Evolutionary conservation across 441 rosid species (phyloP).

Genomic region (Populus hybrid): DNA sequence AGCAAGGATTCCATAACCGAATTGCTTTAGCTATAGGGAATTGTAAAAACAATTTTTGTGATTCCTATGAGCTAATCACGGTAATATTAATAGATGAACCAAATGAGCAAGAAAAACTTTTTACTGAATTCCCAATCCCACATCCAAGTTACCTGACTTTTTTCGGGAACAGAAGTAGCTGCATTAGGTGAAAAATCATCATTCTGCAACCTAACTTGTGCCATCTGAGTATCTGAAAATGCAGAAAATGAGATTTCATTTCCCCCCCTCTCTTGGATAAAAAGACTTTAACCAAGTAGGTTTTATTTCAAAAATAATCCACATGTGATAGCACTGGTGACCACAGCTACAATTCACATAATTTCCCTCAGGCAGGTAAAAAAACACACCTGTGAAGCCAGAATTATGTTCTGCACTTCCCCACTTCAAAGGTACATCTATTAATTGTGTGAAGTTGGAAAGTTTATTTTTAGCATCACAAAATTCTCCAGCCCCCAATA

Average conservation of each 20-base stretch:
- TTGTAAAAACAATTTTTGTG: background rate
- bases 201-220: conserved; percentile 31
- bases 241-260: conserved; percentile 17
- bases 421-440: conserved; percentile 32
- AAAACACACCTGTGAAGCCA: conserved; percentile 27
- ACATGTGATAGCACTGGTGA: background rate
- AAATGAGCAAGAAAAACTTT: background rate
- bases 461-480: conserved; percentile 28
- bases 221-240: conserved; percentile 37
- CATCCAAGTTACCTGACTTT: conserved; percentile 43
- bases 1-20: background rate
- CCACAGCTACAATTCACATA: background rate
- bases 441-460: conserved; percentile 19
- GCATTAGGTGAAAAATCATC: conserved; percentile 32
- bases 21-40: background rate
- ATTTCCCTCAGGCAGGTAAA: conserved; percentile 3
- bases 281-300: background rate
- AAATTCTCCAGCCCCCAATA: conserved; percentile 23
- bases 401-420: conserved; percentile 22
- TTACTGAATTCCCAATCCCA: background rate
- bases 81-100: background rate
- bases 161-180: conserved; percentile 35
- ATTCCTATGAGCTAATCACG: background rate
- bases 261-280: background rate
- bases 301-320: background rate